Base-by-base conservation (phyloP, 805 yeast species). In the Ogataea pini region DNA sequence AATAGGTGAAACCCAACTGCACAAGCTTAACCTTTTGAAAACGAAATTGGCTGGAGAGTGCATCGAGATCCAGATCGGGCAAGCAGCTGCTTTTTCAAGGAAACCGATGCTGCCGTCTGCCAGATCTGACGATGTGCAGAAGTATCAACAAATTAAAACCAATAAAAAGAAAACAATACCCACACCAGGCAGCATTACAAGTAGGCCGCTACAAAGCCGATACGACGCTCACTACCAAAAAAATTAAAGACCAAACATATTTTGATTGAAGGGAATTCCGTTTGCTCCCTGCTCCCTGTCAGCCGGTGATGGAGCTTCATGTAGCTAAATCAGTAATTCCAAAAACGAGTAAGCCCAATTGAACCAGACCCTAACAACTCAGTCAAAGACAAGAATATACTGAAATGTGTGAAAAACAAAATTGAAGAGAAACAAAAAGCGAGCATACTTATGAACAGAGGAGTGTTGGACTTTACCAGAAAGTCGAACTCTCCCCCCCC, bases 291-390 rank as follows among this genome's bases (percentile, higher is more conserved):
- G 7, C 29, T 18, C 4, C 24, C 16, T n/a, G 8, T 18, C 42
- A 39, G 19, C 42, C 33, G 14, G 42, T 39, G 42, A 28, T 8
- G 18, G 40, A 36, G 38, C 20, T 14, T 17, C 6, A 22, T 36
- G 29, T 12, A 9, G 42, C 42, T 39, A 39, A 39, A 27, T 24
- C 17, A 27, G 42, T 24, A 28, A 27, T 20, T 8, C 28, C 33
- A 25, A 25, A 27, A 17, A 4, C 7, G 16, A 25, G 12, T 8
- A 17, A 13, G 25, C 16, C 32, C 3, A 16, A 18, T 34, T 20
- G 13, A 34, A 34, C 22, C 8, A 16, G 8, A 27, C 20, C 32
- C 14, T 18, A 39, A 25, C 17, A 27, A 39, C 32, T 3, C 28
- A 39, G 33, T 24, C 18, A 39, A 18, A n/a, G 18, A 31, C n/a